Percentiles rank a stretch among this genome's conserved stretches.
Evolutionary conservation across 2,329 filamentous ascomycete genomes (phyloP).

Genomic region (Venturia effusa): DNA sequence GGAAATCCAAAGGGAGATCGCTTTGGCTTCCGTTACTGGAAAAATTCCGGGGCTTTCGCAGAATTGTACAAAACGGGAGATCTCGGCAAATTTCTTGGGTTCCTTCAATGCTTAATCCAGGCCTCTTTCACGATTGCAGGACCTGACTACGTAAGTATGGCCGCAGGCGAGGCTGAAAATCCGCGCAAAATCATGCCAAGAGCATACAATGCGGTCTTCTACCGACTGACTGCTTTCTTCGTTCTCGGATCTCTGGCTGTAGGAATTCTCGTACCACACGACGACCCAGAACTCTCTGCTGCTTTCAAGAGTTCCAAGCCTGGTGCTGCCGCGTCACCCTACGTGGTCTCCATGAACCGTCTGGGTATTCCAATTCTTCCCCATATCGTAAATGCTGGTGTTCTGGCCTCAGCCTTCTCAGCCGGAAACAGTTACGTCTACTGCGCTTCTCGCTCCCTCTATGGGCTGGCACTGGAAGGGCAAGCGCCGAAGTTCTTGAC

Average conservation of each 20-base stretch:
- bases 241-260: conserved; percentile 62
- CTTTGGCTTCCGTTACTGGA: conserved; percentile 63
- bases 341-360: conserved; percentile 58
- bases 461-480: conserved; percentile 43
- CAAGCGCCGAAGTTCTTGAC: conserved; percentile 44
- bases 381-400: conserved; percentile 62
- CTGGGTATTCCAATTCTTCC: conserved; percentile 53
- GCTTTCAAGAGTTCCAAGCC: conserved; percentile 49
- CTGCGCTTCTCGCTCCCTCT: conserved; percentile 41
- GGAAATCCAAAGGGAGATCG: conserved; percentile 63
- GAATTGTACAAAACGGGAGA: conserved; percentile 53
- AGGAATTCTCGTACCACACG: conserved; percentile 60
- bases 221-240: conserved; percentile 65
- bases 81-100: conserved; percentile 65
- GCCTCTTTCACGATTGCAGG: conserved; percentile 59
- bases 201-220: conserved; percentile 71
- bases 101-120: conserved; percentile 63
- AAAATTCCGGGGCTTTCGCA: conserved; percentile 58
- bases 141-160: conserved; percentile 55
- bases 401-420: conserved; percentile 57
- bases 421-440: conserved; percentile 48
- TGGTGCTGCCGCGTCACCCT: conserved; percentile 58
- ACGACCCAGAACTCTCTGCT: conserved; percentile 49
- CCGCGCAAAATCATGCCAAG: conserved; percentile 59
- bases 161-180: conserved; percentile 60